Base-by-base conservation (phyloP, 257 asterid species). In the Agastache rugosa region DNA sequence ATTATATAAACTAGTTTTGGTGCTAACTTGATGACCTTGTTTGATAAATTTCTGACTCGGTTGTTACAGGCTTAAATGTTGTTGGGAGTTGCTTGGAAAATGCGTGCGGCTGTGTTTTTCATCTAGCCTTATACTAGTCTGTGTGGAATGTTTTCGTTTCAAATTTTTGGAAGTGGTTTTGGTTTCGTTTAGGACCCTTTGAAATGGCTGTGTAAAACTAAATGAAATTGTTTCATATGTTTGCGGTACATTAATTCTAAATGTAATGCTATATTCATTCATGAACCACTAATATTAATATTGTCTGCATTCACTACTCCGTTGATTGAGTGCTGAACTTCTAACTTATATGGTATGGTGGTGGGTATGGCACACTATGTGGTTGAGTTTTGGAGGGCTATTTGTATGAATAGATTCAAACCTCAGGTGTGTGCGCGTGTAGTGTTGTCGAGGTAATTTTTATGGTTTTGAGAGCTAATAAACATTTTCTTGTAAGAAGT, bases 81-180 rank as follows among this genome's bases (percentile, higher is more conserved):
- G 54, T 70, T 65, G 80, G 72, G 79, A 39, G 75, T 68, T 72
- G 81, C 78, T 75, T 63, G 66, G 70, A 78, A 51, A 85, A 77
- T 86, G 90, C 84, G 82, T 70, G 89, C 90, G 77, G 86, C 78
- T 74, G 73, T 81, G 82, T 70, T 83, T 84, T 85, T 81, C 50
- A 74, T 85, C 83, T 82, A 76, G 89, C 80, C 60, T 61, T 69
- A 72, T 79, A 71, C 68, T 75, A 76, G 75, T 72, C 54, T 79
- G 85, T 80, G 83, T 83, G 85, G 78, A 17, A 76, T 83, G 75
- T 53, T 76, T 75, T 17, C 66, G 29, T 61, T 61, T 72, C 69
- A 55, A 58, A 41, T 29, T 74, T 75, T 76, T 44, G 56, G 29
- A 75, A 72, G 79, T 78, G 53, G 23, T 80, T 50, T 77, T 41